phyloP scores from a whole-genome alignment of 148 eudicot genomes.

The Spergularia marina region DNA sequence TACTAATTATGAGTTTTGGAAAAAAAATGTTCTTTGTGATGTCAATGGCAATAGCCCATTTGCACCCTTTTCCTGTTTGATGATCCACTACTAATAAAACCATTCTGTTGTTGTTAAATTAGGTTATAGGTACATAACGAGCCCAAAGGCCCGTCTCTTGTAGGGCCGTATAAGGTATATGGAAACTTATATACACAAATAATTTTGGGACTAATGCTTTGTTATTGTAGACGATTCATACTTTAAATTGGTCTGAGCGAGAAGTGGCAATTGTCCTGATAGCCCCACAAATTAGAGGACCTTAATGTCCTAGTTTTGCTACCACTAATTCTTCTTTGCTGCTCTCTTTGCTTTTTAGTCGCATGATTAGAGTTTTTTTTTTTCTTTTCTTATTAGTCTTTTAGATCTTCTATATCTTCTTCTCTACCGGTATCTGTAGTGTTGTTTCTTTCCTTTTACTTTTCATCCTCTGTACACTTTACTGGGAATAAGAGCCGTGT shows the following conservation, averaged over 20 bases:
- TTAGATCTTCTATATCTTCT: not conserved
- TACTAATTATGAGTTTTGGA: conserved; percentile 17
- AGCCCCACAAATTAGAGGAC: conserved; percentile 18
- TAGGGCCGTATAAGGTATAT: too few relatives aligned
- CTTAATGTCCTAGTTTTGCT: conserved; percentile 5
- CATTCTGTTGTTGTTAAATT: not conserved
- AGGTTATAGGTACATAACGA: too few relatives aligned
- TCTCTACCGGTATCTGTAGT: conserved; percentile 1
- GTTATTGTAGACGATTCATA: not conserved
- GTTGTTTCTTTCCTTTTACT: not conserved
- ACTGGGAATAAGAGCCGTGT: conserved; percentile 5
- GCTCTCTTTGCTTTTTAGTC: conserved; percentile 5
- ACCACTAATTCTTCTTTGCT: conserved; percentile 13
- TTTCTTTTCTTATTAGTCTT: conserved; percentile 10
- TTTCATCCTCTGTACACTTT: not conserved
- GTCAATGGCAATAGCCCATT: conserved; percentile 11
- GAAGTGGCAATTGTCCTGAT: conserved; percentile 2
- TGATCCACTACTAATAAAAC: not conserved
- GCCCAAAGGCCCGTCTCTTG: too few relatives aligned
- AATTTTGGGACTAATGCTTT: too few relatives aligned
- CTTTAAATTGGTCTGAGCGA: not conserved
- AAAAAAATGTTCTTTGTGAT: conserved; percentile 13
- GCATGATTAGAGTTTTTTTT: conserved; percentile 19
- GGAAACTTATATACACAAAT: too few relatives aligned
- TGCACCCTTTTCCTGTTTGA: conserved; percentile 4